Evolutionary conservation across 371 early-diverging fungal species (phyloP).

Genomic region (Circinella minor): DNA sequence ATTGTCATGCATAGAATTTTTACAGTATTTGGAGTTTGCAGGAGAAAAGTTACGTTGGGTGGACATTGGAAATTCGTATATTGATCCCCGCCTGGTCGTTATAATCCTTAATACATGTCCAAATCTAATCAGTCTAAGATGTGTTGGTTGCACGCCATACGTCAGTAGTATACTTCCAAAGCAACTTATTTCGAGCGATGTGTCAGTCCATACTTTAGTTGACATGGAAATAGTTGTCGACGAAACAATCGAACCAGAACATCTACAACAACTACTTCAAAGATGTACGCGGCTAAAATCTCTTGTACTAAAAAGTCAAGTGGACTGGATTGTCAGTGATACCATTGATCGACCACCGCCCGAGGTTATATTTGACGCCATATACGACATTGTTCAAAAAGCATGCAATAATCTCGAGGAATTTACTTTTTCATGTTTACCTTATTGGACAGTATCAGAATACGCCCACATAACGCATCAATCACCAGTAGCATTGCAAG

Average conservation of each 20-base stretch:
- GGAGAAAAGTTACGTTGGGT: neutral
- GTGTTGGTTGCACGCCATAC: neutral
- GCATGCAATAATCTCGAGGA: neutral
- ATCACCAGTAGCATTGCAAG: neutral
- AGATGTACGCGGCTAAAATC: neutral
- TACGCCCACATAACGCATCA: neutral
- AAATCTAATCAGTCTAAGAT: neutral
- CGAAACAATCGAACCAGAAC: neutral
- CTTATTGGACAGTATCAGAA: slow-evolving; percentile 4
- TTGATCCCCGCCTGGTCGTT: slow-evolving; percentile 1
- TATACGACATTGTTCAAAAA: slow-evolving; percentile 1
- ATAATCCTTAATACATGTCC: neutral
- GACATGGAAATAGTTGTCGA: neutral
- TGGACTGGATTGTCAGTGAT: slow-evolving; percentile 2
- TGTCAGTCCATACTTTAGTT: neutral
- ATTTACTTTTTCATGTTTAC: neutral
- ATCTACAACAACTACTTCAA: neutral
- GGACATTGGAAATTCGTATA: slow-evolving; percentile 1
- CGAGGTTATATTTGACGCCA: slow-evolving; percentile 3
- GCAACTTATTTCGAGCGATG: neutral
- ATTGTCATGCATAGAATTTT: neutral
- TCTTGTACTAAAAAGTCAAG: neutral
- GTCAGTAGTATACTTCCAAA: neutral
- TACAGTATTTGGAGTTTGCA: neutral
- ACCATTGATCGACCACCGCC: neutral